Evolutionary conservation across 768 basidiomycete species (phyloP).

Genomic region (Cystoderma amianthinum): DNA sequence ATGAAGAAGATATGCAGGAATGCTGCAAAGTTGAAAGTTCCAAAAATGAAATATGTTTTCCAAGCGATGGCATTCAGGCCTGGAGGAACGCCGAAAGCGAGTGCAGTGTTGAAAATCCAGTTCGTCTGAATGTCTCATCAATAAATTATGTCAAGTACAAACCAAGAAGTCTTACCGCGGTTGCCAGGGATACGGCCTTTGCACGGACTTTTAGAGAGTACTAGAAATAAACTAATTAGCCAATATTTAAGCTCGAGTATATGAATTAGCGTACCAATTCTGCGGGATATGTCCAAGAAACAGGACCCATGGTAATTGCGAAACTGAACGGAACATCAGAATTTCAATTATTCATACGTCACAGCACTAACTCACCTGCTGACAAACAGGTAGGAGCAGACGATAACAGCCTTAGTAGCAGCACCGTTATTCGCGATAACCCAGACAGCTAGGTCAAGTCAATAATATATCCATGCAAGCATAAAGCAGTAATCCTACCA

Average conservation of each 20-base stretch:
- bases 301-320: conserved; percentile 72
- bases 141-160: background rate
- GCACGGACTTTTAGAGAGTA: conserved; percentile 60
- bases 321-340: conserved; percentile 28
- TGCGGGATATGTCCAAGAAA: conserved; percentile 69
- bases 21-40: conserved; percentile 67
- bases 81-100: conserved; percentile 73
- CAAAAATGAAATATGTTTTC: conserved; percentile 76
- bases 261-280: conserved; percentile 44
- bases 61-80: conserved; percentile 60
- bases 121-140: conserved; percentile 26
- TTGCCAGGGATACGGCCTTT: conserved; percentile 48
- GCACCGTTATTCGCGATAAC: conserved; percentile 47
- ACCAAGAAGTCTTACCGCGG: conserved; percentile 21
- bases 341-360: background rate
- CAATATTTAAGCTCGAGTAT: no score
- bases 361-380: conserved; percentile 41
- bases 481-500: conserved; percentile 14
- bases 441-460: conserved; percentile 25
- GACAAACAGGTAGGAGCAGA: conserved; percentile 73
- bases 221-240: conserved; percentile 10
- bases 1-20: conserved; percentile 71
- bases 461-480: background rate
- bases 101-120: conserved; percentile 68
- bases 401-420: conserved; percentile 66